A percentile compares a stretch with the other conserved stretches of the same genome.
Conservation (phyloP, 257 asterid genomes). For the Echium plantagineum region DNA sequence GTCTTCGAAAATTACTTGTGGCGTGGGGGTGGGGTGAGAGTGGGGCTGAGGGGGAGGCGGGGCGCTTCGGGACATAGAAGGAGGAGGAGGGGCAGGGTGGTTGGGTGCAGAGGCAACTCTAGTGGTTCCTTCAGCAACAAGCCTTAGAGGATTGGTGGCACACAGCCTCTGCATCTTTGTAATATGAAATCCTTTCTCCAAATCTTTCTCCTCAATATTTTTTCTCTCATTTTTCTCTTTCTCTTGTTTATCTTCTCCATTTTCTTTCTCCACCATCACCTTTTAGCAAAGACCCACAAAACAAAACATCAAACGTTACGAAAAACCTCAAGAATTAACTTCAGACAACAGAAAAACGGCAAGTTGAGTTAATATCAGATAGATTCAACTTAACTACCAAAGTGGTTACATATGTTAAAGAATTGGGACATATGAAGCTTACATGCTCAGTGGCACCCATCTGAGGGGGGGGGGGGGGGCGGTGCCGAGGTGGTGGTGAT, state of each 20-base stretch:
- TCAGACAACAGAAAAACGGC: no score
- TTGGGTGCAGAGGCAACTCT: constrained; percentile 62
- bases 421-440: no score
- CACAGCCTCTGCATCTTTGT: constrained; percentile 72
- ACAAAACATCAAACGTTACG: no score
- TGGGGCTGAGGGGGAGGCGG: constrained; percentile 4
- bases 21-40: constrained; percentile 45
- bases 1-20: constrained; percentile 32
- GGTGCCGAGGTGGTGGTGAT: no score
- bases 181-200: constrained; percentile 64
- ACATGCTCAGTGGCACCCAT: no score
- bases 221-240: constrained; percentile 9
- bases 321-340: no score
- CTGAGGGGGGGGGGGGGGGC: no score
- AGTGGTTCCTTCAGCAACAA: constrained; percentile 54
- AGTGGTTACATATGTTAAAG: no score
- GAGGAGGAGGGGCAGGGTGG: constrained; percentile 21
- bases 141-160: constrained; percentile 69
- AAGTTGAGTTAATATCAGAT: no score
- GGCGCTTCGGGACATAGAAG: constrained; percentile 21
- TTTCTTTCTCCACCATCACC: constrained; percentile 19
- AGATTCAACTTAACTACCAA: no score
- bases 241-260: constrained; percentile 23
- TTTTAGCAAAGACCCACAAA: constrained; percentile 6
- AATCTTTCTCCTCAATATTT: constrained; percentile 25